Base-by-base conservation (phyloP, 805 yeast genomes). In the Cyberlindnera japonica region DNA sequence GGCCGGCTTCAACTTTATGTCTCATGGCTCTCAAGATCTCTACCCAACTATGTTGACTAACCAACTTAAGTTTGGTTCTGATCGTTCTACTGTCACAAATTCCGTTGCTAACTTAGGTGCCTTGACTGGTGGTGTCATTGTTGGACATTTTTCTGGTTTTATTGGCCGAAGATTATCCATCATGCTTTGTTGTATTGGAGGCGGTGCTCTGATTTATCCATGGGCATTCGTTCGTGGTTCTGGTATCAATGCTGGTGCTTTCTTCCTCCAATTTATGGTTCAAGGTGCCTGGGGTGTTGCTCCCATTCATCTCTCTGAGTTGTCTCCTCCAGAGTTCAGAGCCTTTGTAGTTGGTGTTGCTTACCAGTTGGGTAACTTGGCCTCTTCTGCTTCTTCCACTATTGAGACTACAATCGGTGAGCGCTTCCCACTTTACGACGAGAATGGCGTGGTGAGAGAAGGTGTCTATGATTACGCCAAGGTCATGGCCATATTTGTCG, bases 231-330 rank as follows among this genome's bases (percentile, higher is more conserved):
- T 74, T 53, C 32, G 69, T 58, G 59, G 59, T 24, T 62, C 64
- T 27, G 79, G 71, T 14, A 70, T 75, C 43, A 72, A 73, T 48
- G 81, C 80, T 0, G 81, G 80, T 46, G 83, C 64, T 1, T 78
- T 79, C 57, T 77, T 75, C 62, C 59, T 79, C 44, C 84, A 79
- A 54, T 74, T 74, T 54, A 75, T 72, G 44, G 83, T 80, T 38
- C 83, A 78, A 62, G 85, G 85, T 53, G 77, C 80, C 20, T 80
- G 83, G 81, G 85, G 85, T 51, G 79, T 77, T 30, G 67, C 74
- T 39, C 85, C 85, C 39, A 68, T 77, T 43, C 82, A 79, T 58
- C 62, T 80, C 39, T 67, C 78, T 4, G 84, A 78, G 59, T 65
- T 81, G 46, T 69, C 82, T 29, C 81, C 81, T 42, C 79, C 81